phyloP scores from a whole-genome alignment of 2,329 filamentous ascomycete genomes.

The Fusarium sp. region DNA sequence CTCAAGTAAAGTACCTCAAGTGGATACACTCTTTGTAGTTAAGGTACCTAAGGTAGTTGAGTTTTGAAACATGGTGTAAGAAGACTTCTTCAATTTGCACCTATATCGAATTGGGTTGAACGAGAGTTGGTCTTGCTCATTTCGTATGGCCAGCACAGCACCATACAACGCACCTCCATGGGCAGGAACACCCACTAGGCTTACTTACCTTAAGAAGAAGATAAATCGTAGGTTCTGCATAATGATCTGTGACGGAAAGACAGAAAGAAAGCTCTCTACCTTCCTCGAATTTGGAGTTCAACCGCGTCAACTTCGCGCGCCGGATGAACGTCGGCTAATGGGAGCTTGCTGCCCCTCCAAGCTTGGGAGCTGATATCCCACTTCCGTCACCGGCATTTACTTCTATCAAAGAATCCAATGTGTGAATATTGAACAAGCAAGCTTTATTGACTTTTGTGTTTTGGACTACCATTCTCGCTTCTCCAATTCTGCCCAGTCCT shows the following conservation, averaged over 20 bases:
- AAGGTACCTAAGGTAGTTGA: background rate
- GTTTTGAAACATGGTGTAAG: background rate
- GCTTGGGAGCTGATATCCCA: slow-evolving; percentile 35
- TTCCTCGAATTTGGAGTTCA: background rate
- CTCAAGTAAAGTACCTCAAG: background rate
- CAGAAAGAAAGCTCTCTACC: background rate
- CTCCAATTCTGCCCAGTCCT: slow-evolving; percentile 9
- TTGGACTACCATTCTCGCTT: background rate
- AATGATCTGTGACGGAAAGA: background rate
- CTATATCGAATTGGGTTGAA: background rate
- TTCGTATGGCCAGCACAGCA: background rate
- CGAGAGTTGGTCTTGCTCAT: background rate
- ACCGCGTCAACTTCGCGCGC: slow-evolving; percentile 21
- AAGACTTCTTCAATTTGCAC: background rate
- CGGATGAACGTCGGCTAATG: slow-evolving; percentile 43
- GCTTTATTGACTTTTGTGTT: background rate
- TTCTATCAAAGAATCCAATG: slow-evolving; percentile 21
- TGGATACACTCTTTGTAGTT: background rate
- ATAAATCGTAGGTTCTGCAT: background rate
- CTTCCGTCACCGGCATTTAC: slow-evolving; percentile 21
- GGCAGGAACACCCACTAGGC: no score
- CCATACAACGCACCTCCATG: background rate
- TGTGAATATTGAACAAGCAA: background rate
- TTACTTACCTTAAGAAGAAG: background rate
- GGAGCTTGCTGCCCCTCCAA: slow-evolving; percentile 45